Evolutionary conservation across 2,329 filamentous ascomycete genomes (phyloP).

Genomic region (Aureobasidium melanogenum): DNA sequence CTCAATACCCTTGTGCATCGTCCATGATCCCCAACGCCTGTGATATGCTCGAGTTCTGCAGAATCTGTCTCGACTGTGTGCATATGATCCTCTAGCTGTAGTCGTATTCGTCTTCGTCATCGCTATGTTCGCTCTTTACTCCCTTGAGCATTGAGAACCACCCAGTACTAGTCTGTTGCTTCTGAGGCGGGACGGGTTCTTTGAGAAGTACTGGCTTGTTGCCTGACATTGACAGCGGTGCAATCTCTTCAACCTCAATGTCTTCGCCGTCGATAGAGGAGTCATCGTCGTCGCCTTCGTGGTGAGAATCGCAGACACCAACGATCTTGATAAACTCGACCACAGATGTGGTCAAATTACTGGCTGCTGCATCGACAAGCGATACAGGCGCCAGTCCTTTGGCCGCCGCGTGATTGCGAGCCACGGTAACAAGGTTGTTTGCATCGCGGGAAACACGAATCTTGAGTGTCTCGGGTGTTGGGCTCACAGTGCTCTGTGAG

Average conservation of each 20-base stretch:
- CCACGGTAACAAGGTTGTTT: conserved; percentile 90
- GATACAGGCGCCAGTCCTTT: conserved; percentile 87
- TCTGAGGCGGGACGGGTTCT: conserved; percentile 8
- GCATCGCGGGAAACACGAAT: conserved; percentile 81
- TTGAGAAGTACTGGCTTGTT: conserved; percentile 3
- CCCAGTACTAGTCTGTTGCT: conserved; percentile 6
- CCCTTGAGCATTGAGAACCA: conserved; percentile 16
- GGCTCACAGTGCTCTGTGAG: conserved; percentile 20
- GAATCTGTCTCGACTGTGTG: not conserved
- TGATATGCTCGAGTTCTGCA: not conserved
- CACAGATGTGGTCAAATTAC: conserved; percentile 75
- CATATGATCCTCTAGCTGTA: not conserved
- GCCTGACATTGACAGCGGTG: conserved; percentile 5
- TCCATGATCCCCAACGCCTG: not conserved
- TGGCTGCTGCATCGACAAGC: conserved; percentile 83
- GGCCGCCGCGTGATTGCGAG: conserved; percentile 79
- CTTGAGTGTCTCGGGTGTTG: conserved; percentile 48
- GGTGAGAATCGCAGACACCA: conserved; percentile 66
- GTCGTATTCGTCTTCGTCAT: conserved; percentile 14
- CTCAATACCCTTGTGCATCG: conserved; percentile 6
- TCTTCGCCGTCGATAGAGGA: conserved; percentile 35
- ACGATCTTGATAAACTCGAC: conserved; percentile 77
- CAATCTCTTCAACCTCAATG: conserved; percentile 14
- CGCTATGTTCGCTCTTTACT: conserved; percentile 11
- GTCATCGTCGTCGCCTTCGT: not conserved